Evolutionary conservation across 768 basidiomycete genomes (phyloP).

Genomic region (Pisolithus orientalis): DNA sequence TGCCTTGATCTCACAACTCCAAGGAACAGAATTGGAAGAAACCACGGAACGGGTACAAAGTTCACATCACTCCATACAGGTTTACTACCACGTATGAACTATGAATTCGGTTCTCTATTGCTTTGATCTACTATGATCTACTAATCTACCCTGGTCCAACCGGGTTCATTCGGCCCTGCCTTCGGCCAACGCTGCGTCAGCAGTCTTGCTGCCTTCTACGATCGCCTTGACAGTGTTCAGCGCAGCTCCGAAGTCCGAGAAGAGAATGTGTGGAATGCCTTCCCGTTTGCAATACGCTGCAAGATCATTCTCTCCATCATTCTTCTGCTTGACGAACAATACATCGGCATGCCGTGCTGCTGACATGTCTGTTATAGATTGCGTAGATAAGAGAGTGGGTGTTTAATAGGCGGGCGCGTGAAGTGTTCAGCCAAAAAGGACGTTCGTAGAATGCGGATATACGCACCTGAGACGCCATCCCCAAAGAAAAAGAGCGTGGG

Average conservation of each 20-base stretch:
- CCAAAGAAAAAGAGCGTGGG: conserved; percentile 96
- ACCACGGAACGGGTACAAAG: no score
- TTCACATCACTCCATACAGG: neutral
- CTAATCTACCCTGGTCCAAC: neutral
- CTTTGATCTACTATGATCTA: neutral
- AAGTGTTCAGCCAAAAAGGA: neutral
- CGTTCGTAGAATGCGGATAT: neutral
- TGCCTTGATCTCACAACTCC: no score
- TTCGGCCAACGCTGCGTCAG: neutral
- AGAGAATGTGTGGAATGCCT: conserved; percentile 73
- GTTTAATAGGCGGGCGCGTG: neutral
- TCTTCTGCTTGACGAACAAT: conserved; percentile 87
- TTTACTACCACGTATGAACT: neutral
- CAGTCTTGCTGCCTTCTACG: conserved; percentile 53
- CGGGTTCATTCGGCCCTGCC: neutral
- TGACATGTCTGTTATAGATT: conserved; percentile 60
- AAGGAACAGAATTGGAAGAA: no score
- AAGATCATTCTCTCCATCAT: conserved; percentile 73
- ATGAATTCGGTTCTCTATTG: neutral
- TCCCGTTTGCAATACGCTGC: conserved; percentile 75
- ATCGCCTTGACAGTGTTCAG: conserved; percentile 56
- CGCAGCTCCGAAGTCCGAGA: conserved; percentile 64
- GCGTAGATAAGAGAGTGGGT: neutral
- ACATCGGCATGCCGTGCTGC: conserved; percentile 90
- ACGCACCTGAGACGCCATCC: conserved; percentile 89